phyloP scores from a whole-genome alignment of 352 stramenopile genomes.

The Achlya hypogyna region DNA sequence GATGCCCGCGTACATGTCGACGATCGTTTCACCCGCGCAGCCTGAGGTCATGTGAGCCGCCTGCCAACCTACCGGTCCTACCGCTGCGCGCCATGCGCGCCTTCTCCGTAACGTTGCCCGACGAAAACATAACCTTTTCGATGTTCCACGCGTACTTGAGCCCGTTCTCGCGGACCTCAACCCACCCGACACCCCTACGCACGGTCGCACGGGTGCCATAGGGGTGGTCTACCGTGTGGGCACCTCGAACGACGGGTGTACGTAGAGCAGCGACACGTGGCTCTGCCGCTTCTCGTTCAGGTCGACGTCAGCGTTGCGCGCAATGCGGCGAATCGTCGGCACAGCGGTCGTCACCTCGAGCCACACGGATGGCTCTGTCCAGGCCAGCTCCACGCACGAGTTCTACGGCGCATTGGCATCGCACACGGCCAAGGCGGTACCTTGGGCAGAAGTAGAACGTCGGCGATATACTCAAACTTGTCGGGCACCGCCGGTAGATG shows the following conservation, averaged over 20 bases:
- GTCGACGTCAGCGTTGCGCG: constrained; percentile 74
- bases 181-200: constrained; percentile 41
- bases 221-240: not conserved
- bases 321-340: constrained; percentile 58
- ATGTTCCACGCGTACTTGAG: constrained; percentile 94
- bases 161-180: constrained; percentile 88
- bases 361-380: constrained; percentile 24
- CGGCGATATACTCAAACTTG: constrained; percentile 69
- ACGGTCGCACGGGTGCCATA: constrained; percentile 25
- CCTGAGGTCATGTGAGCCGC: constrained; percentile 24
- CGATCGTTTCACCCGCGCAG: constrained; percentile 80
- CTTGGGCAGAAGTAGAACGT: constrained; percentile 60
- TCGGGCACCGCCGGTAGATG: constrained; percentile 21
- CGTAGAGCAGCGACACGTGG: constrained; percentile 58
- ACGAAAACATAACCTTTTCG: constrained; percentile 95
- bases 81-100: constrained; percentile 83
- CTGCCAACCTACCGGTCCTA: not conserved
- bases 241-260: constrained; percentile 26
- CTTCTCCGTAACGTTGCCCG: constrained; percentile 95
- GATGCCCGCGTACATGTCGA: constrained; percentile 97
- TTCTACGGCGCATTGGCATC: constrained; percentile 11
- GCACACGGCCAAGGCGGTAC: constrained; percentile 1
- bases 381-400: constrained; percentile 49
- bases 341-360: constrained; percentile 28
- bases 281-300: constrained; percentile 70